These are phyloP conservation scores for Rhodotorula sp. DNA, from an alignment of 1,284 basidiomycete genomes.

Conservation along the genomic window DNA sequence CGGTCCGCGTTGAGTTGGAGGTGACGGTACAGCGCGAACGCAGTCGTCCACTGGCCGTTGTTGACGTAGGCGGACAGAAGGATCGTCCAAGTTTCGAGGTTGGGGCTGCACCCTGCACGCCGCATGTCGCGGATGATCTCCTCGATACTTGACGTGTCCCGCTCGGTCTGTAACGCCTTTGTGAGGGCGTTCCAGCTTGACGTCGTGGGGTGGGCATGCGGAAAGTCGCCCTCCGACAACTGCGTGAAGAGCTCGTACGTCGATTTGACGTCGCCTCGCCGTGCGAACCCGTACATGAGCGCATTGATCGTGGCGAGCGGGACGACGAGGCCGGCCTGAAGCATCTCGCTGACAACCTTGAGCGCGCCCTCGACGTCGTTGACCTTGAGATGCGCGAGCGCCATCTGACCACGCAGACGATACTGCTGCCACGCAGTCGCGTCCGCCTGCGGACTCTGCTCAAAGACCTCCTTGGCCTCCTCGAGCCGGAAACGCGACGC, in stretches of 20 bases:
- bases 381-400: conserved; percentile 18
- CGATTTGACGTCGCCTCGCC: conserved; percentile 55
- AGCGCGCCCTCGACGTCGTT: conserved; percentile 31
- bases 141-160: conserved; percentile 67
- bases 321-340: conserved; percentile 3
- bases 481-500: conserved; percentile 5
- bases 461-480: conserved; percentile 4
- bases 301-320: conserved; percentile 40
- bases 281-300: conserved; percentile 60
- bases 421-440: conserved; percentile 20
- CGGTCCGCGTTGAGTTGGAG: conserved; percentile 53
- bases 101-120: conserved; percentile 61
- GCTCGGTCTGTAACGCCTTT: conserved; percentile 62
- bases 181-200: conserved; percentile 70
- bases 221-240: conserved; percentile 56
- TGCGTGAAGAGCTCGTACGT: conserved; percentile 60
- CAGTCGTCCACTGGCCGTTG: conserved; percentile 72
- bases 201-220: conserved; percentile 56
- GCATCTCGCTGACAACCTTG: conserved; percentile 13
- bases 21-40: conserved; percentile 69
- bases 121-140: conserved; percentile 65
- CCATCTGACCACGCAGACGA: conserved; percentile 20
- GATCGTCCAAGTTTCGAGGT: conserved; percentile 63
- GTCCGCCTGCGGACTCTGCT: not conserved
- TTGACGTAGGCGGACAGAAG: conserved; percentile 83